Conservation (phyloP, 495 filamentous ascomycete species). For the Podospora comata region DNA sequence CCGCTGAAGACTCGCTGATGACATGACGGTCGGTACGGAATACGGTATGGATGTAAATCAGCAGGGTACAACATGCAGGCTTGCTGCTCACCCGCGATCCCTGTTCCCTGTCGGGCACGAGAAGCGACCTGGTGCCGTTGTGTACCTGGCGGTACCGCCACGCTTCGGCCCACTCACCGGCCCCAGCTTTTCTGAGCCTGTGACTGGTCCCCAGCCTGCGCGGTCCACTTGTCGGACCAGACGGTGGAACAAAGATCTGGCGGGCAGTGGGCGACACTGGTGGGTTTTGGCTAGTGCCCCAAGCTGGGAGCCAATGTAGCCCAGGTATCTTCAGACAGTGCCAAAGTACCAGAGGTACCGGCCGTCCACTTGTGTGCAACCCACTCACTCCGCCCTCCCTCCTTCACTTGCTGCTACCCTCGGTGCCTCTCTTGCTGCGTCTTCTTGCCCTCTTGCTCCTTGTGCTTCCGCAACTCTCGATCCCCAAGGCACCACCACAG, state of each 20-base stretch:
- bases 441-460: background rate
- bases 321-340: conserved; percentile 6
- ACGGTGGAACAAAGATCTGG: conserved; percentile 25
- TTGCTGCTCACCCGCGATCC: conserved; percentile 46
- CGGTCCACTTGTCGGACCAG: conserved; percentile 13
- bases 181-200: conserved; percentile 13
- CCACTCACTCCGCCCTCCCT: conserved; percentile 19
- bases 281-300: conserved; percentile 22
- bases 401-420: conserved; percentile 12
- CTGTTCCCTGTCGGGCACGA: conserved; percentile 37
- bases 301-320: conserved; percentile 15
- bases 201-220: conserved; percentile 11
- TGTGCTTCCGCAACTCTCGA: background rate
- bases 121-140: conserved; percentile 25
- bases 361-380: conserved; percentile 19
- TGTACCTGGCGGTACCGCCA: conserved; percentile 29
- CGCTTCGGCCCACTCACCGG: conserved; percentile 16
- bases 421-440: conserved; percentile 3
- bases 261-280: conserved; percentile 14
- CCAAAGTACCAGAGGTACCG: conserved; percentile 20
- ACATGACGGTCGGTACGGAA: background rate
- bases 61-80: conserved; percentile 20
- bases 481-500: background rate
- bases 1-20: background rate
- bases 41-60: conserved; percentile 6